Evolutionary conservation across 140 eudicot species (phyloP), one percentile per base, ranked within the genome.

Genomic region (Oenanthe javanica): DNA sequence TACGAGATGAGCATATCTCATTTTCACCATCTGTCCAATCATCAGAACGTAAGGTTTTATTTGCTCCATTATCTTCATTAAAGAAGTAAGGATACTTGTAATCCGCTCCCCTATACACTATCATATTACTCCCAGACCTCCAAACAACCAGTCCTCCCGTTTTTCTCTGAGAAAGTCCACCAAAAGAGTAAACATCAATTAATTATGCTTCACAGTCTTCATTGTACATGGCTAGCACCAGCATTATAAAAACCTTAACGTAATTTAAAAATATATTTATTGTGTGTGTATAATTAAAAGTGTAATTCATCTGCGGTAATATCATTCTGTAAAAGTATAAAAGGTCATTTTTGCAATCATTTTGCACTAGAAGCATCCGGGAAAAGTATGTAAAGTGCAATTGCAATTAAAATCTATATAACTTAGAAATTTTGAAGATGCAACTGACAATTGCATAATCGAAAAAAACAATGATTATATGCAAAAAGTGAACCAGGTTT

Each of bases 101-200:
- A 80, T 95, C 87, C 6, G 87, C 83, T 79, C 99, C 99, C 82
- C 99, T 88, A 88, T 90, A 95, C 84, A 95, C 61, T 66, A 95
- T 75, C 69, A 95, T 92, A 27, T 86, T 90, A 74, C 96, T 87
- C 84, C 99, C 99, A 72, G 99, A 82, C 82, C 99, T 90, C 99
- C 97, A 95, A 63, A 95, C 25, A 82, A 95, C 98, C 83, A 95
- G 82, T 64, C 99, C 99, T 77, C 99, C 99, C 2, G 99, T 95
- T 86, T 92, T 95, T 45, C 83, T 88, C 99, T 92, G 96, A 80
- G 83, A 87, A 79, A 11, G 75, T 61, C 63, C 79, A 77, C 78
- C 42, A 72, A 40, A 66, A 70, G 54, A 66, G 18, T 13, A 47
- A 40, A 79, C 0, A 47, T 79, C 80, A 77, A 72, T 38, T 1